A percentile compares a stretch with the other conserved stretches of the same genome.
Conservation (phyloP, 768 basidiomycete species). For the Hypholoma fasciculare region DNA sequence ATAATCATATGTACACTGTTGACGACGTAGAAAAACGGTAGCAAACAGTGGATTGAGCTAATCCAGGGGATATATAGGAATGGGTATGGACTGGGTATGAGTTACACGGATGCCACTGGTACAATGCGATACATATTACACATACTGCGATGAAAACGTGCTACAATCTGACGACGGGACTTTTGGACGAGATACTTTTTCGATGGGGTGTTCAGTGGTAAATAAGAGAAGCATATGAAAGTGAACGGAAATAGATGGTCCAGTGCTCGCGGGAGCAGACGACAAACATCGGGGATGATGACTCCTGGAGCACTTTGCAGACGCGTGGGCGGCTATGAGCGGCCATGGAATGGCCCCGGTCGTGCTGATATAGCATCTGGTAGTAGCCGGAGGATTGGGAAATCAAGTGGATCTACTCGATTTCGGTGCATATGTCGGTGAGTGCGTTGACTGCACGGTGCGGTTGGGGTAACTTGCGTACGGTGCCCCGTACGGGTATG, state of each 20-base stretch:
- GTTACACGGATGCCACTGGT: not conserved
- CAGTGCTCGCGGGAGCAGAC: not conserved
- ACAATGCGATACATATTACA: not conserved
- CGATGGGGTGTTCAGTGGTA: not conserved
- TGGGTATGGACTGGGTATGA: not conserved
- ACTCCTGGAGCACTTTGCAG: not conserved
- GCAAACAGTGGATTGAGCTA: not conserved
- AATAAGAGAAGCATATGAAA: not conserved
- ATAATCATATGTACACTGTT: not conserved
- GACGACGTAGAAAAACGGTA: not conserved
- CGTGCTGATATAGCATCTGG: not conserved
- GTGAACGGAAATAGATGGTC: not conserved
- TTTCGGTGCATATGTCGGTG: not conserved
- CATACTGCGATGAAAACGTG: not conserved
- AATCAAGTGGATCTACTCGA: not conserved
- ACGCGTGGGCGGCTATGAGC: not conserved
- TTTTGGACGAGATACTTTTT: not conserved
- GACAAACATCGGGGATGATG: not conserved
- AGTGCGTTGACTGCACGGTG: slow-evolving; percentile 2
- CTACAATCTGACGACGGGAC: not conserved
- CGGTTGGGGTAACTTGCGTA: slow-evolving; percentile 1
- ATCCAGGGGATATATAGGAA: not conserved
- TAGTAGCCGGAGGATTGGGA: not conserved
- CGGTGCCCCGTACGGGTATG: slow-evolving; percentile 5
- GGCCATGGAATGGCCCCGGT: not conserved